A percentile compares a stretch with the other conserved stretches of the same genome.
Evolutionary conservation across 2,329 filamentous ascomycete species (phyloP).

Genomic region (Fusarium sacchari): DNA sequence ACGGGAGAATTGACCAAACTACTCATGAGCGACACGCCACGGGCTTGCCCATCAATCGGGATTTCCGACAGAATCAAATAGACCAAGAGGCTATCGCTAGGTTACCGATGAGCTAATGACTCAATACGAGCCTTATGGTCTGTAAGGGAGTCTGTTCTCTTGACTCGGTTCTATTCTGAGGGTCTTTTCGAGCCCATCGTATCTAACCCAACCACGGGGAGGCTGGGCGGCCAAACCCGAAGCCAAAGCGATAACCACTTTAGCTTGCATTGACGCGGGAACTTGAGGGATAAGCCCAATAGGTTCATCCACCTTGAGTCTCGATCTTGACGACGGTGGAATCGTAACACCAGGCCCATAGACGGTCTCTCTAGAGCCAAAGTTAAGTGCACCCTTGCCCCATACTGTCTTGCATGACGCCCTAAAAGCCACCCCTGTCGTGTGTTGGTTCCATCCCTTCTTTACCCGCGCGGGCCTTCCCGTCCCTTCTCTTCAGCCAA

Average conservation of each 20-base stretch:
- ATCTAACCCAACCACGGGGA: not conserved
- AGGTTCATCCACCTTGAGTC: not conserved
- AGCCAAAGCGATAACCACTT: not conserved
- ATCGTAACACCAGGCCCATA: not conserved
- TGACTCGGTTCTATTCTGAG: not conserved
- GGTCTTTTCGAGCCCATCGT: not conserved
- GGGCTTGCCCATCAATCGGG: not conserved
- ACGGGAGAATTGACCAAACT: not conserved
- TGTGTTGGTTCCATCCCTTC: constrained; percentile 27
- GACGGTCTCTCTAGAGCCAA: not conserved
- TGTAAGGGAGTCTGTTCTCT: not conserved
- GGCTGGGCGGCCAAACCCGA: not conserved
- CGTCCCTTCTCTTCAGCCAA: constrained; percentile 27
- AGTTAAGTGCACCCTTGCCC: not conserved
- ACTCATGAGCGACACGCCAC: not conserved
- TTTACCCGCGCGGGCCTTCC: constrained; percentile 36
- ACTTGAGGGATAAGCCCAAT: not conserved
- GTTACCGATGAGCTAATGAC: not conserved
- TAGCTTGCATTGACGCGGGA: not conserved
- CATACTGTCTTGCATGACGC: not conserved
- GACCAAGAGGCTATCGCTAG: not conserved
- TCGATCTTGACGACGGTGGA: not conserved
- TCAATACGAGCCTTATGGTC: not conserved
- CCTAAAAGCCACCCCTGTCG: constrained; percentile 22
- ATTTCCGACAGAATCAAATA: not conserved